Evolutionary conservation across 2,329 filamentous ascomycete species (phyloP), one percentile per base, ranked within the genome.

Genomic region (Verticillium tricorpus): DNA sequence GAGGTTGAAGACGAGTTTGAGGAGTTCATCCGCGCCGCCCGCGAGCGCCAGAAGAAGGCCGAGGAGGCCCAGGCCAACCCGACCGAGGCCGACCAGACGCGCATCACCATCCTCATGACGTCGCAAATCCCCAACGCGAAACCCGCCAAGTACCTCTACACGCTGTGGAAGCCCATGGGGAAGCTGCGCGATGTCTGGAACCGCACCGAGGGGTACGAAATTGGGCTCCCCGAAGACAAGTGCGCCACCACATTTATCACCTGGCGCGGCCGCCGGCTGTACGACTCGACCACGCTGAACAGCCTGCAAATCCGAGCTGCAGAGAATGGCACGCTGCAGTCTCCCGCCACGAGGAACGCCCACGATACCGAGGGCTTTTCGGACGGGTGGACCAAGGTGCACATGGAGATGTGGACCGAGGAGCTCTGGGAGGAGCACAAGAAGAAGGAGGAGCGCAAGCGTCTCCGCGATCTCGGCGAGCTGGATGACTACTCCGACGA

Each of bases 351-450:
- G 12, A 72, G 70, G 34, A 68, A 77, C 56, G 62, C 62, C 1
- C 64, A 64, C 9, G 68, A 72, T 50, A 71, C 76, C 4, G 78
- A 80, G 25, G 81, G 83, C 1, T 82, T 84, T 56, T 67, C 71
- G 60, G 74, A 79, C 3, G 81, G 83, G 31, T 80, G 82, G 28
- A 79, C 81, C 14, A 83, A 84, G 60, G 82, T 96, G n/a, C 84
- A 89, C 66, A 82, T 96, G 65, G 88, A 93, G 72, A 90, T 89
- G 7, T 92, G 91, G 83, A 94, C 90, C 0, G 79, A 86, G 8
- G 85, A 89, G 12, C 74, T 84, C 1, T 89, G 86, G 65, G 74
- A 74, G 31, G 71, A 76, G 17, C 78, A 83, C 69, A 77, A 82
- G 65, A 75, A 76, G 59, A 76, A 79, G 35, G 78, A 82, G 63